Evolutionary conservation across 768 basidiomycete genomes (phyloP), one percentile per base, ranked within the genome.

Genomic region (Pulveroboletus sp.): DNA sequence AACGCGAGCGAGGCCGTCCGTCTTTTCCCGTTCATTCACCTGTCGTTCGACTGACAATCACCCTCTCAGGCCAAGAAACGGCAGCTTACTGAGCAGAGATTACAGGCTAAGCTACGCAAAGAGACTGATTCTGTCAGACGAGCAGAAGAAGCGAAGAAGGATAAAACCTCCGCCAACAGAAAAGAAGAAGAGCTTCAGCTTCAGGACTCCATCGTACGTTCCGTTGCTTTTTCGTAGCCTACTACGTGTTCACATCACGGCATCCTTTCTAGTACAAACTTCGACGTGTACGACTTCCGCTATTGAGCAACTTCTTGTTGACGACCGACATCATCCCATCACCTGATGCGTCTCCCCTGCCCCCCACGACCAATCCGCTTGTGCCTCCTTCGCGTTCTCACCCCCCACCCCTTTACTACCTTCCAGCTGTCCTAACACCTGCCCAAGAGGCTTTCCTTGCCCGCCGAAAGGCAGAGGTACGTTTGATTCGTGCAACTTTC

Each of bases 41-140:
- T 4, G 12, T 32, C 39, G 23, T 38, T 34, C 13, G 10, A 44
- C 51, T 60, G 45, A 63, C 34, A 20, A 40, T 45, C 32, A 14
- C 10, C n/a, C 20, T 20, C 14, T 32, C 58, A 90, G 88, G 89
- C 88, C 2, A 89, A 86, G 74, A 90, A 90, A 70, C 76, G 89
- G 56, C 86, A 88, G 57, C 62, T 86, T 63, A 86, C 86, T 64
- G 89, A 92, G 65, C 83, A 88, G 67, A 83, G 87, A 73, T 76
- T 92, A 73, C 88, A 90, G 75, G 76, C 76, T 73, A 91, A 89
- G 72, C 78, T 92, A 55, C 78, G 80, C 65, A 86, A 83, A 77
- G 89, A 92, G 68, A 88, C 85, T 76, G 88, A 88, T 69, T 76
- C 83, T 74, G 87, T 91, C 71, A 81, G 88, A 67, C 78, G 84